Evolutionary conservation across 2,329 filamentous ascomycete genomes (phyloP).

Genomic region (Trichoderma polysporum): DNA sequence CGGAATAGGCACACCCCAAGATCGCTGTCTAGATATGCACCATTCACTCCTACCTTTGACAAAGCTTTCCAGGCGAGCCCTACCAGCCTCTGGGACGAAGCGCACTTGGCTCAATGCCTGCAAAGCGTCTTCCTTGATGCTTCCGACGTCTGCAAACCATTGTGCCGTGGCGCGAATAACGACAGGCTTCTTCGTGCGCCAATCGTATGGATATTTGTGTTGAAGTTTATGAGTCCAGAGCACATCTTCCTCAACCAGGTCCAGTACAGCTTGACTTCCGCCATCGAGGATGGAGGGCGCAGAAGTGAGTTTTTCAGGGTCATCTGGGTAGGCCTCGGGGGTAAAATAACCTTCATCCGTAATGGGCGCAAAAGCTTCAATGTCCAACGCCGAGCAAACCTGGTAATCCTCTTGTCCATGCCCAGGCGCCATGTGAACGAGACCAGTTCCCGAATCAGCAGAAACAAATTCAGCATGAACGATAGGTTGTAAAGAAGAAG

Average conservation of each 20-base stretch:
- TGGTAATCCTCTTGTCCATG: slow-evolving; percentile 98
- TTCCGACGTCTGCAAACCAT: slow-evolving; percentile 93
- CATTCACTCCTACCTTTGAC: slow-evolving; percentile 86
- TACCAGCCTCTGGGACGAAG: slow-evolving; percentile 77
- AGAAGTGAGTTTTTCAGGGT: slow-evolving; percentile 61
- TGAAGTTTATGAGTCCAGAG: slow-evolving; percentile 68
- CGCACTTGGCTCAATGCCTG: slow-evolving; percentile 66
- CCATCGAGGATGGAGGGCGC: slow-evolving; percentile 71
- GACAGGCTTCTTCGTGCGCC: slow-evolving; percentile 90
- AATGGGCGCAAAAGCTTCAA: slow-evolving; percentile 78
- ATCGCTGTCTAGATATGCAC: slow-evolving; percentile 95
- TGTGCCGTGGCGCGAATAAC: slow-evolving; percentile 91
- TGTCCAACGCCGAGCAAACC: slow-evolving; percentile 67
- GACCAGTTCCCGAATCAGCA: slow-evolving; percentile 82
- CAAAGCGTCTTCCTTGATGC: slow-evolving; percentile 74
- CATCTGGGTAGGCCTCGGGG: slow-evolving; percentile 69
- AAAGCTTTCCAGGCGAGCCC: slow-evolving; percentile 77
- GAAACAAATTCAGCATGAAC: slow-evolving; percentile 88
- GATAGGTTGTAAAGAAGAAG: slow-evolving; percentile 62
- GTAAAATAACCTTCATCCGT: slow-evolving; percentile 82
- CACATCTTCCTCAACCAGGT: slow-evolving; percentile 65
- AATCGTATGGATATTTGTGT: slow-evolving; percentile 98
- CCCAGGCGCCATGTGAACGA: slow-evolving; percentile 93
- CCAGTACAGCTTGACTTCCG: slow-evolving; percentile 68
- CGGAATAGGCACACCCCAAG: slow-evolving; percentile 96